Evolutionary conservation across 2,329 filamentous ascomycete species (phyloP).

Genomic region (Penicillium italicum): DNA sequence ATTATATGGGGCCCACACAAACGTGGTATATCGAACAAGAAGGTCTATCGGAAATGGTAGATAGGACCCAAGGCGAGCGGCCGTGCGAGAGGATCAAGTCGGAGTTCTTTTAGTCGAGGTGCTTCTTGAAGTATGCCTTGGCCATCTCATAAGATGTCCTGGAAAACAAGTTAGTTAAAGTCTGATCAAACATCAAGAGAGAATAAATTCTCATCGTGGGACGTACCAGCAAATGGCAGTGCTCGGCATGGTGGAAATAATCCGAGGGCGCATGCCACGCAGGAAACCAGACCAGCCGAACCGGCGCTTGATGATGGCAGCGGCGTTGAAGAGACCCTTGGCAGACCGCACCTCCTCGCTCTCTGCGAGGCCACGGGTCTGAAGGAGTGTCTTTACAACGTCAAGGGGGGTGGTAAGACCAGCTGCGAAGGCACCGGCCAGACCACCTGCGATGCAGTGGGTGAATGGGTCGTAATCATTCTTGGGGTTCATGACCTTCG

Average conservation of each 20-base stretch:
- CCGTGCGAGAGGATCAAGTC: background rate
- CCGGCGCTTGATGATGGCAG: conserved; percentile 73
- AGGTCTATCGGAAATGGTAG: background rate
- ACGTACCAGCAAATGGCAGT: conserved; percentile 97
- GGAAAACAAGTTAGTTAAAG: conserved; percentile 8
- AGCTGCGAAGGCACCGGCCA: conserved; percentile 90
- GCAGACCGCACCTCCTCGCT: conserved; percentile 81
- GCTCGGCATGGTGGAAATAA: conserved; percentile 96
- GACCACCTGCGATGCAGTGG: conserved; percentile 85
- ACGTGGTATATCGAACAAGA: conserved; percentile 13
- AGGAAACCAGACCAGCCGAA: conserved; percentile 87
- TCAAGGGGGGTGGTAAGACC: conserved; percentile 94
- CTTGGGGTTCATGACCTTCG: conserved; percentile 83
- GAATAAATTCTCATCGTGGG: too few relatives aligned
- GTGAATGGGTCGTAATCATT: conserved; percentile 82
- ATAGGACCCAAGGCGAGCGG: conserved; percentile 8
- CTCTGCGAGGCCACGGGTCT: conserved; percentile 79
- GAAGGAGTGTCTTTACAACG: conserved; percentile 95
- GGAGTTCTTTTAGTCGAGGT: conserved; percentile 22
- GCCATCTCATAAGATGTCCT: conserved; percentile 66
- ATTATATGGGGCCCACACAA: conserved; percentile 10
- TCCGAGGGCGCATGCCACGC: conserved; percentile 83
- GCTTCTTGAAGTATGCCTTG: conserved; percentile 62
- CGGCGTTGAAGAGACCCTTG: conserved; percentile 75
- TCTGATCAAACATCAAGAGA: background rate